Base-by-base conservation (phyloP, 768 basidiomycete species). In the Panus rudis region DNA sequence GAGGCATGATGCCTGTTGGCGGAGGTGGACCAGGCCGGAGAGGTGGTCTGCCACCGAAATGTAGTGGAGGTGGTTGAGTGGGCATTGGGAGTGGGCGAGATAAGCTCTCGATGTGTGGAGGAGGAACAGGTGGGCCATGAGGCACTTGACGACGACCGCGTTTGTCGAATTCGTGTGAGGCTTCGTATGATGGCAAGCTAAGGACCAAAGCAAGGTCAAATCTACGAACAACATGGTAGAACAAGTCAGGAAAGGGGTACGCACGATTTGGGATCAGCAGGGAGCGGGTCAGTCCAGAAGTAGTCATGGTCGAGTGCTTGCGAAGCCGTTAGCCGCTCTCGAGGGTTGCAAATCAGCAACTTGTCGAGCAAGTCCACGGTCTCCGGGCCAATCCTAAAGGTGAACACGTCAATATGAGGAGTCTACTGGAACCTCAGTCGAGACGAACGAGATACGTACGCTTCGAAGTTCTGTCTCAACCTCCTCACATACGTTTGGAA, bases 271-370 rank as follows among this genome's bases (percentile, higher is more conserved):
- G 86, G 87, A 64, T 89, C 85, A 17, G 86, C 86, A 26, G 92
- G 88, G 27, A 91, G 54, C 0, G 94, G 93, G 50, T 88, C 81
- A 0, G 81, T 82, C 89, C 90, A 96, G 62, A 98, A 96, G 68
- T 92, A 98, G 16, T 87, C 81, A 58, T 97, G 92, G 52, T 92
- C 84, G 41, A 97, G 72, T 0, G 93, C 93, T 45, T 90, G 74
- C 2, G 76, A 63, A 7, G 94, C 94, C 2, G 92, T 92, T 30
- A 92, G 74, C 16, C 94, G 75, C 44, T 85, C 76, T 47, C 72
- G 71, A 2, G 94, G 94, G 59, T 97, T 87, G 52, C 91, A 83
- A 0, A 71, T 79, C 21, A 97, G 67, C 26, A 97, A 65, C 55
- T 79, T 81, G 52, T 92, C 91, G 49, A 96, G 56, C 20, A 97